Evolutionary conservation across 2,329 filamentous ascomycete genomes (phyloP).

Genomic region (Mycocentrospora acerina): DNA sequence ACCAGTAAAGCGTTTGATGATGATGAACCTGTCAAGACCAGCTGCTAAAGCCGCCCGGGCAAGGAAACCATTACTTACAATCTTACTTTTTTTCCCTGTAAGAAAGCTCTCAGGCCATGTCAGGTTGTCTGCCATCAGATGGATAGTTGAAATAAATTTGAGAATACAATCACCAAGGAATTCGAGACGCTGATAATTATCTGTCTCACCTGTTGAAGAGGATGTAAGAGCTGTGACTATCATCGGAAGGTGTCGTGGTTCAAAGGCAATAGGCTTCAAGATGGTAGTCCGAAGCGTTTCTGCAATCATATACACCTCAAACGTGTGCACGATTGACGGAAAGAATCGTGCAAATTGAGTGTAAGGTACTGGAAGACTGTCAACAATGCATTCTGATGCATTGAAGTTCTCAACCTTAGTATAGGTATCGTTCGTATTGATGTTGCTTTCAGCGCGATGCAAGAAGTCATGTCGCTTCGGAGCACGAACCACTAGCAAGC

Average conservation of each 20-base stretch:
- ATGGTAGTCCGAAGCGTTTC: slow-evolving; percentile 59
- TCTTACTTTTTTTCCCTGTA: slow-evolving; percentile 64
- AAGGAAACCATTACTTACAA: slow-evolving; percentile 76
- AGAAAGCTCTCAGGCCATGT: slow-evolving; percentile 77
- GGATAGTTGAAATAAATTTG: slow-evolving; percentile 70
- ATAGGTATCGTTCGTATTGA: slow-evolving; percentile 27
- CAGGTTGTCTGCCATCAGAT: slow-evolving; percentile 62
- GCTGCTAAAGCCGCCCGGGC: slow-evolving; percentile 62
- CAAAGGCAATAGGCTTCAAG: slow-evolving; percentile 56
- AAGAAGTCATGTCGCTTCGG: slow-evolving; percentile 63
- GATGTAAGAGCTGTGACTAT: slow-evolving; percentile 71
- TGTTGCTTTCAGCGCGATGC: slow-evolving; percentile 39
- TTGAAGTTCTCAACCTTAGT: slow-evolving; percentile 54
- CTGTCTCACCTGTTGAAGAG: slow-evolving; percentile 58
- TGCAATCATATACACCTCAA: slow-evolving; percentile 67
- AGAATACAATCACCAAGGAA: slow-evolving; percentile 84
- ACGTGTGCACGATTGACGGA: slow-evolving; percentile 70
- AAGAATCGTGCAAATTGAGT: slow-evolving; percentile 61
- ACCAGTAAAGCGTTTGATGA: slow-evolving; percentile 67
- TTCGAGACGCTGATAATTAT: slow-evolving; percentile 81
- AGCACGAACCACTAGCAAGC: slow-evolving; percentile 40
- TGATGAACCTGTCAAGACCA: slow-evolving; percentile 72
- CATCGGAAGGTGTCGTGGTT: slow-evolving; percentile 49
- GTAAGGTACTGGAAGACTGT: slow-evolving; percentile 49
- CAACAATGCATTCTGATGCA: slow-evolving; percentile 49